Evolutionary conservation across 257 asterid species (phyloP).

Genomic region (Asclepias syriaca): DNA sequence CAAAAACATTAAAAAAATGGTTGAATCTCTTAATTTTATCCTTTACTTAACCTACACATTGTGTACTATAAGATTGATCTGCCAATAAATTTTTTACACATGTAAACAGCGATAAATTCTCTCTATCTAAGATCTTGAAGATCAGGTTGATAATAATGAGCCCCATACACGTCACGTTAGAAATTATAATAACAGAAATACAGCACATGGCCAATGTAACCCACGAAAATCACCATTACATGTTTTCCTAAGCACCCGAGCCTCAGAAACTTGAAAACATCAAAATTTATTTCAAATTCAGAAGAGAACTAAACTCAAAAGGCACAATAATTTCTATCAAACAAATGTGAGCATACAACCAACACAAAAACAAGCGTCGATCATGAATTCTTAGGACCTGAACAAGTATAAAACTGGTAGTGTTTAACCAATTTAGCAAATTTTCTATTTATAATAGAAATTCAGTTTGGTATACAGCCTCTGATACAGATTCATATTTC

Average conservation of each 20-base stretch:
- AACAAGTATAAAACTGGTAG: neutral
- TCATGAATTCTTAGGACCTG: neutral
- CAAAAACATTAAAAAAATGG: neutral
- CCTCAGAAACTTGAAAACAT: neutral
- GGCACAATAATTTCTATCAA: neutral
- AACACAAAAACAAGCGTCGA: neutral
- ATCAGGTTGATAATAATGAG: neutral
- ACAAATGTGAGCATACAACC: neutral
- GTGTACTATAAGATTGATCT: neutral
- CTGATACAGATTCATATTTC: neutral
- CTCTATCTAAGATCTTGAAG: neutral
- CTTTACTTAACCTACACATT: neutral
- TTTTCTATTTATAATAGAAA: neutral
- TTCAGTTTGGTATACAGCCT: neutral
- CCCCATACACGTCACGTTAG: neutral
- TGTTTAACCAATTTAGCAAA: neutral
- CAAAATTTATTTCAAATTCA: neutral
- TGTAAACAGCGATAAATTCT: neutral
- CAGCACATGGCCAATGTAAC: neutral
- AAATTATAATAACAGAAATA: neutral
- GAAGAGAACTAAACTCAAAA: neutral
- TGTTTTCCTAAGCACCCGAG: neutral
- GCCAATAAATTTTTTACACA: neutral
- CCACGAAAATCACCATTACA: neutral
- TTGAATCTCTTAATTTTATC: neutral